Evolutionary conservation across 176 grass and related monocot genomes (phyloP).

Genomic region (Phoenix dactylifera): DNA sequence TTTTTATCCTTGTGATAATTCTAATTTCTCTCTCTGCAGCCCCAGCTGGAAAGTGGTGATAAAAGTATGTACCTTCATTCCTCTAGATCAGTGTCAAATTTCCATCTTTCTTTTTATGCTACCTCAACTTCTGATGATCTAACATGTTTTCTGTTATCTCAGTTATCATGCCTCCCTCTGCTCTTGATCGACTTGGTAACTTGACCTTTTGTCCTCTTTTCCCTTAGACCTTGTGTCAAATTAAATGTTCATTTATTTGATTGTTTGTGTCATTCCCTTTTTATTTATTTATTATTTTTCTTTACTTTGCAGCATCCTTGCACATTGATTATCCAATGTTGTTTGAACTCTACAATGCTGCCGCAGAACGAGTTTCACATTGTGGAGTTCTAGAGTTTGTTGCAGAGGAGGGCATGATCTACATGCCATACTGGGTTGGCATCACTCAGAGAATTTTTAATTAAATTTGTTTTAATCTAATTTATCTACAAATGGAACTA

Average conservation of each 20-base stretch:
- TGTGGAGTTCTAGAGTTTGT: constrained; percentile 85
- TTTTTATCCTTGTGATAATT: background rate
- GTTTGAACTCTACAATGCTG: constrained; percentile 79
- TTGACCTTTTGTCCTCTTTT: background rate
- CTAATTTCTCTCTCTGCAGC: constrained; percentile 28
- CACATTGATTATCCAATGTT: constrained; percentile 87
- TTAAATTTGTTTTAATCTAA: background rate
- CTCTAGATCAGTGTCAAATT: no score
- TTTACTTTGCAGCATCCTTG: constrained; percentile 39
- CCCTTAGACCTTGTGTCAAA: no score
- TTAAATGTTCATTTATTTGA: constrained; percentile 5
- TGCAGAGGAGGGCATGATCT: constrained; percentile 91
- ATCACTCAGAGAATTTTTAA: background rate
- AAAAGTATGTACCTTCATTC: constrained; percentile 37
- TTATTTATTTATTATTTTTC: constrained; percentile 16
- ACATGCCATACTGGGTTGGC: constrained; percentile 87
- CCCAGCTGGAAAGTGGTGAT: constrained; percentile 70
- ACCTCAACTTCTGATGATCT: constrained; percentile 3
- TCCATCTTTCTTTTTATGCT: no score
- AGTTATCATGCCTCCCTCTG: constrained; percentile 89
- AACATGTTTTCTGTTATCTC: constrained; percentile 20
- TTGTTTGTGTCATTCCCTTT: constrained; percentile 3
- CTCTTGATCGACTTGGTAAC: constrained; percentile 83
- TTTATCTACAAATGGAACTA: background rate
- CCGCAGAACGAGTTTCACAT: constrained; percentile 61